A percentile compares a stretch with the other conserved stretches of the same genome.
phyloP scores from a whole-genome alignment of 2,329 filamentous ascomycete genomes.

The Paraphaeosphaeria sporulosa region DNA sequence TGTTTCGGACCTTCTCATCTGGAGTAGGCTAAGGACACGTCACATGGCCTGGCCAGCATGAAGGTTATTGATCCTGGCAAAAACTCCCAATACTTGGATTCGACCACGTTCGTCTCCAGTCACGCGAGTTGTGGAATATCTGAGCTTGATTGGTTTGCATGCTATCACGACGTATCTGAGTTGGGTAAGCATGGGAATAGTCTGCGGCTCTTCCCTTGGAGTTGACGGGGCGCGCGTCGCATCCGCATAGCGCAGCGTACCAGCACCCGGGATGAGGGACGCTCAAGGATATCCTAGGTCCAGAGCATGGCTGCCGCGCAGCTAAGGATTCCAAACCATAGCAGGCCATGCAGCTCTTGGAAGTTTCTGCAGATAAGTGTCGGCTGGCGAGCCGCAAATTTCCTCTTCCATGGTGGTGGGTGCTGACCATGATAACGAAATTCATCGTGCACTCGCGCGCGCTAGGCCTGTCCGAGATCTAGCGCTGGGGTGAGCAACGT shows the following conservation, averaged over 20 bases:
- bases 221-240: neutral
- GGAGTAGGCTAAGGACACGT: no score
- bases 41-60: no score
- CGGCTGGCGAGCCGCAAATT: neutral
- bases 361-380: conserved; percentile 2
- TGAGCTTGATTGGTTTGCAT: neutral
- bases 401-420: conserved; percentile 9
- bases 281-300: neutral
- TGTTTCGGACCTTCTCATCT: no score
- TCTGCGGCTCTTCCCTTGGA: neutral
- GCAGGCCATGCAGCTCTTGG: neutral
- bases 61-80: no score
- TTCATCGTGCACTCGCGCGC: neutral
- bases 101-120: no score
- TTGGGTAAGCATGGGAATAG: no score
- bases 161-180: no score
- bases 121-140: neutral
- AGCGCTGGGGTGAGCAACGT: conserved; percentile 3
- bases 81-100: no score
- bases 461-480: neutral
- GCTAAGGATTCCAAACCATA: neutral
- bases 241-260: neutral
- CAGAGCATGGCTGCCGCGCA: neutral
- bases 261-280: neutral
- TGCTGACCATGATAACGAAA: conserved; percentile 3